Evolutionary conservation across 2,329 filamentous ascomycete species (phyloP).

Genomic region (Phialophora macrospora): DNA sequence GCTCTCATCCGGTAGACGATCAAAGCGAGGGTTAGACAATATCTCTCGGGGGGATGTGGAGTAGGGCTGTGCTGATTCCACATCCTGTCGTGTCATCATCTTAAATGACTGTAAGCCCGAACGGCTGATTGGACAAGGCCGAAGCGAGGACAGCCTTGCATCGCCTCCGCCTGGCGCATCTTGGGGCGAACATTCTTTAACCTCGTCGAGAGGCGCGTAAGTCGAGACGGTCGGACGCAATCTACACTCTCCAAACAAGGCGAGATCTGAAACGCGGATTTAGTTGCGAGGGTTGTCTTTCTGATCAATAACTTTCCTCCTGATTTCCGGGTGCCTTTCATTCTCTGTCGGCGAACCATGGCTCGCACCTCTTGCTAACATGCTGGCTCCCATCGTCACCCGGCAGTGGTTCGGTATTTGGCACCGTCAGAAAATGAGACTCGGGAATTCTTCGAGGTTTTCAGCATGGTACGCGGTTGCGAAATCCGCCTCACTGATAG

Average conservation of each 20-base stretch:
- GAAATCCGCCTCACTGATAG: constrained; percentile 31
- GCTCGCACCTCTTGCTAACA: background rate
- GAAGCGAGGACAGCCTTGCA: background rate
- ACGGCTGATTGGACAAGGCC: background rate
- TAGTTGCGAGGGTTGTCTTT: background rate
- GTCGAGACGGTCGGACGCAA: background rate
- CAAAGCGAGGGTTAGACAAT: background rate
- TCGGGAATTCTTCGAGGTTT: constrained; percentile 23
- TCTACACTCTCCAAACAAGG: background rate
- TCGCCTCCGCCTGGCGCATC: background rate
- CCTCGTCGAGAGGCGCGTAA: background rate
- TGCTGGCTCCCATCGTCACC: background rate
- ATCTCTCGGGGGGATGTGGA: background rate
- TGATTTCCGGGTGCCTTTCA: background rate
- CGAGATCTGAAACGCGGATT: background rate
- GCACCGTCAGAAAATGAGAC: constrained; percentile 25
- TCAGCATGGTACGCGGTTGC: constrained; percentile 29
- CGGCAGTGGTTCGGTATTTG: background rate
- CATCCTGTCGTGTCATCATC: background rate
- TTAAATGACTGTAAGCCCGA: too few relatives aligned
- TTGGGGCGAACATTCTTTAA: background rate
- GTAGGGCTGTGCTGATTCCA: constrained; percentile 11
- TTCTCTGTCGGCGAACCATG: background rate
- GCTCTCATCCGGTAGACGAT: background rate
- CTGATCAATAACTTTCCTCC: background rate